A percentile compares a stretch with the other conserved stretches of the same genome.
phyloP scores from a whole-genome alignment of 208 protist species.

The Trypanosoma boissoni region DNA sequence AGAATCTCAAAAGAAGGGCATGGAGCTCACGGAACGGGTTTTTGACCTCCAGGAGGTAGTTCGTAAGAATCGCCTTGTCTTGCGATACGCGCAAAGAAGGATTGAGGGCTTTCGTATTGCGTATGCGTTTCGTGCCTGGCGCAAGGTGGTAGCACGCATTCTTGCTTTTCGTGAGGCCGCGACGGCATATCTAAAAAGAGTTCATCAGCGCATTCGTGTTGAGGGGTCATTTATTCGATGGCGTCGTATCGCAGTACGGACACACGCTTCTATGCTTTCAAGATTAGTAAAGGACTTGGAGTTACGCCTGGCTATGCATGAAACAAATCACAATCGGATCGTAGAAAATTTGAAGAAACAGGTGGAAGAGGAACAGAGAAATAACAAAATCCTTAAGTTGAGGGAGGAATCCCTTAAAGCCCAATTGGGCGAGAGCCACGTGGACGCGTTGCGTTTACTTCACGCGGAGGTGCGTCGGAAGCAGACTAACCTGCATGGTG shows the following conservation, averaged over 20 bases:
- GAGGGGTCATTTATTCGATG: constrained; percentile 70
- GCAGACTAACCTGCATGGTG: constrained; percentile 19
- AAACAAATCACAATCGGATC: constrained; percentile 6
- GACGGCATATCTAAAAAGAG: constrained; percentile 32
- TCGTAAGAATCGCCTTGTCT: constrained; percentile 41
- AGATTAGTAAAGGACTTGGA: constrained; percentile 25
- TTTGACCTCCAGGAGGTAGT: constrained; percentile 40
- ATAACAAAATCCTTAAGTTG: constrained; percentile 28
- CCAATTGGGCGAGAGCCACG: constrained; percentile 67
- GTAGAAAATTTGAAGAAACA: constrained; percentile 24
- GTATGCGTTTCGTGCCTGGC: constrained; percentile 52
- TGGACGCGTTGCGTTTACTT: constrained; percentile 46
- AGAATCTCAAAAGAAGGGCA: constrained; percentile 32
- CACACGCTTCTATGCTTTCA: constrained; percentile 3
- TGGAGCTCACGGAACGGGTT: constrained; percentile 29
- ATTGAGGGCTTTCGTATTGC: constrained; percentile 30
- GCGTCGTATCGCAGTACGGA: constrained; percentile 49
- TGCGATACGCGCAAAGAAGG: constrained; percentile 42
- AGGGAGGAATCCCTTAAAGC: constrained; percentile 51
- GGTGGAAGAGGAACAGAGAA: constrained; percentile 32
- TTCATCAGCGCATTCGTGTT: constrained; percentile 28
- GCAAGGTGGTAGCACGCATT: constrained; percentile 25
- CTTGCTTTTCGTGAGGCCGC: constrained; percentile 31
- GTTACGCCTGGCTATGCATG: constrained; percentile 5
- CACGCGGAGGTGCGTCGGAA: constrained; percentile 40